A percentile compares a stretch with the other conserved stretches of the same genome.
Evolutionary conservation across 441 rosid genomes (phyloP).

Genomic region (Gossypium lobatum): DNA sequence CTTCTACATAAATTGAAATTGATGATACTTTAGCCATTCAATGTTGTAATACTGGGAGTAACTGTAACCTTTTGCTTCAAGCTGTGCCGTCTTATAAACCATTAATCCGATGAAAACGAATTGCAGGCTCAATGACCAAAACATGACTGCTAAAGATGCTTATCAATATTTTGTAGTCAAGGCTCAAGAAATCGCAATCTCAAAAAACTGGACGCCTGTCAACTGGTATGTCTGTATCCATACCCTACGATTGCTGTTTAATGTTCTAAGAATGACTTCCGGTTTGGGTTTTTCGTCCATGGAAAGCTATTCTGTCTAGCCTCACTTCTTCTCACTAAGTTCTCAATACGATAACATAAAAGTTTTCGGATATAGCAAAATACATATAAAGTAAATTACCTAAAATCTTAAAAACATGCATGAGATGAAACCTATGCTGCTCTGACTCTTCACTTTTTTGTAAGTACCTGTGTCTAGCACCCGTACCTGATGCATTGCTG

Average conservation of each 20-base stretch:
- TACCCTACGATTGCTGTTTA: neutral
- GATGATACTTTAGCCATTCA: neutral
- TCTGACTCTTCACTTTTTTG: neutral
- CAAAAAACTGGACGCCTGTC: conserved; percentile 80
- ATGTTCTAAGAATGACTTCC: conserved; percentile 9
- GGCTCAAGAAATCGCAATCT: conserved; percentile 87
- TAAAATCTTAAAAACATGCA: neutral
- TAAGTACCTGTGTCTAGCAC: neutral
- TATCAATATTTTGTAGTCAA: conserved; percentile 78
- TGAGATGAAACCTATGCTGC: conserved; percentile 5
- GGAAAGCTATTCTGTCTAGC: neutral
- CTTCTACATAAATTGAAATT: neutral
- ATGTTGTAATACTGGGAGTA: neutral
- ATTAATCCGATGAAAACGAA: conserved; percentile 19
- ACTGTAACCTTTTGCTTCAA: neutral
- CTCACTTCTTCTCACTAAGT: neutral
- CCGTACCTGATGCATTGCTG: neutral
- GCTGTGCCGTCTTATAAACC: neutral
- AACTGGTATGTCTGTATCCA: conserved; percentile 55
- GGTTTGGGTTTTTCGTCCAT: neutral
- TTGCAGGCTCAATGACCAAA: conserved; percentile 66
- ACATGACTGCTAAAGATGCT: conserved; percentile 71
- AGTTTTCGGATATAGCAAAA: neutral
- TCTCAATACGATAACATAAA: neutral
- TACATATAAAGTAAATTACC: neutral